Evolutionary conservation across 495 filamentous ascomycete species (phyloP).

Genomic region (Penicilliopsis zonata): DNA sequence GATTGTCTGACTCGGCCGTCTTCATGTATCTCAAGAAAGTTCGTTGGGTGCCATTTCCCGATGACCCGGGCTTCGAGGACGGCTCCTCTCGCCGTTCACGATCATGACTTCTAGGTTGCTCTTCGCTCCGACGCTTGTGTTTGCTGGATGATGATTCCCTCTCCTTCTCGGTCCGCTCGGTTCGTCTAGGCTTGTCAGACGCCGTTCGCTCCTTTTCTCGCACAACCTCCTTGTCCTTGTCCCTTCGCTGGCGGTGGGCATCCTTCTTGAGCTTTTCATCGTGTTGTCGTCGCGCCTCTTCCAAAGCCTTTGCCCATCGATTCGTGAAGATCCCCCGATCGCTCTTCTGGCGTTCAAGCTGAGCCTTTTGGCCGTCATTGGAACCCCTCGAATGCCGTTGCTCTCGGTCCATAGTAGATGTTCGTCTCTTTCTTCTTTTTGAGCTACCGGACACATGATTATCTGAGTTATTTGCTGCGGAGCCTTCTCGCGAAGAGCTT

Average conservation of each 20-base stretch:
- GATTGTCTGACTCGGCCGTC: slow-evolving; percentile 25
- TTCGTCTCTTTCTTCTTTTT: slow-evolving; percentile 21
- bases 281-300: slow-evolving; percentile 26
- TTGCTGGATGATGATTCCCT: slow-evolving; percentile 7
- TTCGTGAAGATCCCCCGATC: slow-evolving; percentile 23
- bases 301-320: slow-evolving; percentile 28
- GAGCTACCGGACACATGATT: slow-evolving; percentile 6
- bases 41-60: slow-evolving; percentile 14
- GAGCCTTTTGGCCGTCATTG: slow-evolving; percentile 21
- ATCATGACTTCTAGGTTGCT: slow-evolving; percentile 13
- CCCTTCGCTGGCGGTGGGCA: slow-evolving; percentile 1
- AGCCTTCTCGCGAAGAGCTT: slow-evolving; percentile 3
- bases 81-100: slow-evolving; percentile 3
- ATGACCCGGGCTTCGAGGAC: slow-evolving; percentile 12
- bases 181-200: slow-evolving; percentile 9
- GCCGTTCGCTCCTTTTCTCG: slow-evolving; percentile 12
- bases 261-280: slow-evolving; percentile 21
- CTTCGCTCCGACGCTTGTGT: slow-evolving; percentile 16
- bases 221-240: slow-evolving; percentile 8
- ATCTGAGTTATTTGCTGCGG: slow-evolving; percentile 5
- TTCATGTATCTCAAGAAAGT: slow-evolving; percentile 29
- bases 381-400: slow-evolving; percentile 25
- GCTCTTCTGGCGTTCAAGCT: slow-evolving; percentile 22
- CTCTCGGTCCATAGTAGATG: slow-evolving; percentile 14
- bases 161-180: slow-evolving; percentile 7